A percentile compares a stretch with the other conserved stretches of the same genome.
These are phyloP conservation scores for Darksidea phi DNA, from an alignment of 495 filamentous ascomycete species.

Conservation along the genomic window DNA sequence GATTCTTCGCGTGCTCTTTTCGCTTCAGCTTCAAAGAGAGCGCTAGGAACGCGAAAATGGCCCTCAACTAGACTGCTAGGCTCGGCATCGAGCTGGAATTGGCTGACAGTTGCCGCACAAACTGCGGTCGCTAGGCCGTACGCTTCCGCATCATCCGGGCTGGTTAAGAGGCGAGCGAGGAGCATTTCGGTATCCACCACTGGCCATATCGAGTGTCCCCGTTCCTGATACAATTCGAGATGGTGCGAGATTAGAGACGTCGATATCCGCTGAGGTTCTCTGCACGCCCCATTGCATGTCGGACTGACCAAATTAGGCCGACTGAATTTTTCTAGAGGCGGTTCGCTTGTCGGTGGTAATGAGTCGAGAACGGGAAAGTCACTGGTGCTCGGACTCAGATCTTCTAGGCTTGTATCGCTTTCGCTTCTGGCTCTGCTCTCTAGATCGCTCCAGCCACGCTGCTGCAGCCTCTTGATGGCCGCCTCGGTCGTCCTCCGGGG, in stretches of 20 bases:
- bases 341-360: slow-evolving; percentile 1
- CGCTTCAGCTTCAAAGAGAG: slow-evolving; percentile 26
- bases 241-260: slow-evolving; percentile 16
- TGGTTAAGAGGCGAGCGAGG: slow-evolving; percentile 40
- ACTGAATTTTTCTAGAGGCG: slow-evolving; percentile 3
- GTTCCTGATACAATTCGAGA: slow-evolving; percentile 47
- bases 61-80: slow-evolving; percentile 19
- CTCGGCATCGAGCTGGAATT: slow-evolving; percentile 44
- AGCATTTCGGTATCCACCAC: slow-evolving; percentile 48
- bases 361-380: slow-evolving; percentile 15
- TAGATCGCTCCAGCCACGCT: slow-evolving; percentile 5
- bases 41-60: slow-evolving; percentile 25
- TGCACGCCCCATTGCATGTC: background rate
- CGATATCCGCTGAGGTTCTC: slow-evolving; percentile 11
- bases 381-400: slow-evolving; percentile 16
- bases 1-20: slow-evolving; percentile 9
- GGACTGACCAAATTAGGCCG: slow-evolving; percentile 9
- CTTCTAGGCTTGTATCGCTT: slow-evolving; percentile 18
- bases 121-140: slow-evolving; percentile 48
- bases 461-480: slow-evolving; percentile 16
- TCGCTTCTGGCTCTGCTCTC: slow-evolving; percentile 13
- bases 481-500: slow-evolving; percentile 23
- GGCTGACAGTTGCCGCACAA: slow-evolving; percentile 49
- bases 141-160: slow-evolving; percentile 41
- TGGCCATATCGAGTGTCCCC: slow-evolving; percentile 53